Evolutionary conservation across 163 green algal genomes (phyloP).

Genomic region (Volvox carteri): DNA sequence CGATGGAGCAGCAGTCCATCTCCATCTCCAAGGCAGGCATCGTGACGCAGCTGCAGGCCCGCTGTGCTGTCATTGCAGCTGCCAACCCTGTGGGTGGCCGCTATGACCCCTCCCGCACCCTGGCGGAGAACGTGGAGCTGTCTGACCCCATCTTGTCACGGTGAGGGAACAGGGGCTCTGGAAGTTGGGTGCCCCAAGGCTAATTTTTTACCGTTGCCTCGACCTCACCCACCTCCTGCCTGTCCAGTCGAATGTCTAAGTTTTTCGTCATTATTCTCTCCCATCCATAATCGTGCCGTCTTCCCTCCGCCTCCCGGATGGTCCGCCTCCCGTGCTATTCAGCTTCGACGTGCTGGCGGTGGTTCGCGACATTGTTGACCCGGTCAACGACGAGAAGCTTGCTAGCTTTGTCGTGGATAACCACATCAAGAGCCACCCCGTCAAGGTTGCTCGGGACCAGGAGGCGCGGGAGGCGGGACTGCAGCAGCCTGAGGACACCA

Average conservation of each 20-base stretch:
- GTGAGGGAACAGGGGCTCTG: conserved; percentile 67
- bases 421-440: conserved; percentile 88
- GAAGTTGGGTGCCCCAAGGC: no score
- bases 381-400: conserved; percentile 92
- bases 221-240: no score
- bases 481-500: neutral
- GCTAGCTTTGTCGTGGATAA: conserved; percentile 95
- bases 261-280: no score
- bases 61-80: conserved; percentile 98
- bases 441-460: conserved; percentile 41
- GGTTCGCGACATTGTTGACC: conserved; percentile 96
- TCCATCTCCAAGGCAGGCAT: conserved; percentile 99
- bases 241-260: no score
- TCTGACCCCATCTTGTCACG: conserved; percentile 98
- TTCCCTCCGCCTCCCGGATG: no score
- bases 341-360: conserved; percentile 98
- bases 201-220: no score
- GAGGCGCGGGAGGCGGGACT: conserved; percentile 48
- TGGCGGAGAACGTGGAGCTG: conserved; percentile 98
- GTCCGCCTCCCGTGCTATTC: no score
- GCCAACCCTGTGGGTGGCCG: conserved; percentile 97
- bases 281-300: no score
- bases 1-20: conserved; percentile 99
- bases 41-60: conserved; percentile 95
- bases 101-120: conserved; percentile 94